Percentiles rank a stretch among this genome's conserved stretches.
Conservation (phyloP, 1,284 basidiomycete species). For the Apiotrichum gracile region DNA sequence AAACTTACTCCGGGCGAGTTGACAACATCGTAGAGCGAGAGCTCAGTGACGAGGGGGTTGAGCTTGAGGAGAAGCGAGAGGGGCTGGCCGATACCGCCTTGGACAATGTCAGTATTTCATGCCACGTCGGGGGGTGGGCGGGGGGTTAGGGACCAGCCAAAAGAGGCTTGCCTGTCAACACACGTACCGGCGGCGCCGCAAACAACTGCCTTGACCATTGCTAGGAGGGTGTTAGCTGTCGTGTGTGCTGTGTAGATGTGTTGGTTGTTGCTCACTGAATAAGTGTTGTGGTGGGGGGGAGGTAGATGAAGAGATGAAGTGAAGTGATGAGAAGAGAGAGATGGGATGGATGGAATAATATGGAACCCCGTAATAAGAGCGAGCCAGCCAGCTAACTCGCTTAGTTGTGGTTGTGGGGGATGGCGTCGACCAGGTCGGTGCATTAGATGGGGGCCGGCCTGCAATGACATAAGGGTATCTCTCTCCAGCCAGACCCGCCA, state of each 20-base stretch:
- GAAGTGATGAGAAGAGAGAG: not conserved
- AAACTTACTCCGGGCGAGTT: conserved; percentile 45
- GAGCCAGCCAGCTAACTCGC: too few species aligned
- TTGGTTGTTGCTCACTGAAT: conserved; percentile 4
- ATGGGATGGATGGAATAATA: not conserved
- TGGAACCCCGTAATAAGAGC: not conserved
- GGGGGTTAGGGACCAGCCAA: not conserved
- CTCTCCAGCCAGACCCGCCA: too few species aligned
- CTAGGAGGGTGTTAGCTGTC: conserved; percentile 15
- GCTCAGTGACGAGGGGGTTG: conserved; percentile 76
- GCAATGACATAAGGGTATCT: too few species aligned
- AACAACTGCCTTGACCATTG: conserved; percentile 86
- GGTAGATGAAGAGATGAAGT: conserved; percentile 3
- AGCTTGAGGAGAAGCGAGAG: conserved; percentile 84
- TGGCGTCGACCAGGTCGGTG: too few species aligned
- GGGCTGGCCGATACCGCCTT: conserved; percentile 74
- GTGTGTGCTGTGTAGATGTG: not conserved
- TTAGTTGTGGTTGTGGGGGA: not conserved
- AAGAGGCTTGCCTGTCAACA: too few species aligned
- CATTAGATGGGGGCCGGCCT: too few species aligned
- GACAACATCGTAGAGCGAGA: conserved; percentile 77
- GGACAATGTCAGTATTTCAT: not conserved
- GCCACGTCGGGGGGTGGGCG: not conserved
- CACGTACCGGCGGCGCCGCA: conserved; percentile 81
- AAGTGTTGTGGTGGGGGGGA: not conserved